Conservation (phyloP, 2,329 filamentous ascomycete genomes). For the Metarhizium robertsii region DNA sequence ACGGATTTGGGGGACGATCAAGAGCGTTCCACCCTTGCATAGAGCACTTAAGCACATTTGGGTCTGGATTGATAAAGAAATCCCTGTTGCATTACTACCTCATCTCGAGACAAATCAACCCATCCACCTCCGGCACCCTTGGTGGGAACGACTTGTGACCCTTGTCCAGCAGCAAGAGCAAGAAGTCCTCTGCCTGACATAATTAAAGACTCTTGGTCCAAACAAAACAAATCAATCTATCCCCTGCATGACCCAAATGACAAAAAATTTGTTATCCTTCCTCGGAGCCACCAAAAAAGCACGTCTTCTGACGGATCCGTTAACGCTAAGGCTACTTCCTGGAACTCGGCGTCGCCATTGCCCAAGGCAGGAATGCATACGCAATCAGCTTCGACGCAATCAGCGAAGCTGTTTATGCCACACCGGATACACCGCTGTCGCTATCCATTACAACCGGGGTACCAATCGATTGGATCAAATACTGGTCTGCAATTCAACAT, state of each 20-base stretch:
- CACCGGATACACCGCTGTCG: constrained; percentile 28
- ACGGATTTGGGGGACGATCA: not conserved
- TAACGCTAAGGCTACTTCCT: not conserved
- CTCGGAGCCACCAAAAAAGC: not conserved
- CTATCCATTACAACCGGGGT: constrained; percentile 23
- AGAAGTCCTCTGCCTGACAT: constrained; percentile 30
- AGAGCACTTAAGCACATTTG: constrained; percentile 23
- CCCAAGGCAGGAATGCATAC: not conserved
- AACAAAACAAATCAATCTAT: not conserved
- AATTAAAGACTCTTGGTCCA: constrained; percentile 3
- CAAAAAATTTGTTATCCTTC: not conserved
- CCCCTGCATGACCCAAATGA: not conserved
- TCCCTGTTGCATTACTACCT: constrained; percentile 10
- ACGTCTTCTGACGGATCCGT: not conserved
- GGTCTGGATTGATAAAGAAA: constrained; percentile 23
- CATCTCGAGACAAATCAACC: constrained; percentile 10
- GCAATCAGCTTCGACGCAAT: not conserved
- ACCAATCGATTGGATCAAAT: constrained; percentile 24
- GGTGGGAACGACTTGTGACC: constrained; percentile 31
- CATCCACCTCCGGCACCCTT: constrained; percentile 22
- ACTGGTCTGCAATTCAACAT: constrained; percentile 21
- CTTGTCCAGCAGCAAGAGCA: constrained; percentile 20
- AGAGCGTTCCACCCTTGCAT: constrained; percentile 32
- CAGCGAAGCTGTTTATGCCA: constrained; percentile 4
- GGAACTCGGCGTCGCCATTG: not conserved